These are phyloP conservation scores for Cyclostephanos tholiformis DNA, from an alignment of 108 stramenopile genomes.

Conservation along the genomic window DNA sequence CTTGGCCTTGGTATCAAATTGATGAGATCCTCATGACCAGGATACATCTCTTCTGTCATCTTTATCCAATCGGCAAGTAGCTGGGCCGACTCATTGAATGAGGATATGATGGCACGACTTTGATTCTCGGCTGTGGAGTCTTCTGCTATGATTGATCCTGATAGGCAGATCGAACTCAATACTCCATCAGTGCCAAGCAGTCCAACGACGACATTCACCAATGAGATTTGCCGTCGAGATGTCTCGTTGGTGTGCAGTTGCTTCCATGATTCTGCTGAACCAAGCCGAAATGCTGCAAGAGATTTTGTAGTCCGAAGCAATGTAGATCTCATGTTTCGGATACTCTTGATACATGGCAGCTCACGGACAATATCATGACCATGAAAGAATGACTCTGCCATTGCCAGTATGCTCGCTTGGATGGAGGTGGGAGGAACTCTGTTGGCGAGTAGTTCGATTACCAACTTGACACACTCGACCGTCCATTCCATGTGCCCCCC, in stretches of 20 bases:
- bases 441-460: conserved; percentile 21
- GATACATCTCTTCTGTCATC: no score
- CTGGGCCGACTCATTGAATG: no score
- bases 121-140: no score
- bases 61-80: no score
- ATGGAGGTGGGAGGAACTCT: conserved; percentile 21
- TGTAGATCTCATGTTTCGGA: conserved; percentile 10
- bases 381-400: no score
- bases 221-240: conserved; percentile 2
- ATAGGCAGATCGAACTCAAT: conserved; percentile 1
- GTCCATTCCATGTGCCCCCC: no score
- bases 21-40: no score
- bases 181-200: no score
- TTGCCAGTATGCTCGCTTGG: conserved; percentile 2
- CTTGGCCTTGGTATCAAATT: neutral
- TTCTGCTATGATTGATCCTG: conserved; percentile 5
- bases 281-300: no score
- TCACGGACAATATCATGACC: neutral
- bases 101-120: no score
- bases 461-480: conserved; percentile 19
- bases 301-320: conserved; percentile 2
- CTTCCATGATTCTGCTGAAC: no score
- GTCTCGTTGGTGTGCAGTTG: conserved; percentile 24
- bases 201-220: conserved; percentile 2
- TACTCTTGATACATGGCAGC: conserved; percentile 11